Percentiles rank a stretch among this genome's conserved stretches.
These are phyloP conservation scores for Cucurbita argyrosperma DNA, from an alignment of 306 rosid species.

Conservation along the genomic window DNA sequence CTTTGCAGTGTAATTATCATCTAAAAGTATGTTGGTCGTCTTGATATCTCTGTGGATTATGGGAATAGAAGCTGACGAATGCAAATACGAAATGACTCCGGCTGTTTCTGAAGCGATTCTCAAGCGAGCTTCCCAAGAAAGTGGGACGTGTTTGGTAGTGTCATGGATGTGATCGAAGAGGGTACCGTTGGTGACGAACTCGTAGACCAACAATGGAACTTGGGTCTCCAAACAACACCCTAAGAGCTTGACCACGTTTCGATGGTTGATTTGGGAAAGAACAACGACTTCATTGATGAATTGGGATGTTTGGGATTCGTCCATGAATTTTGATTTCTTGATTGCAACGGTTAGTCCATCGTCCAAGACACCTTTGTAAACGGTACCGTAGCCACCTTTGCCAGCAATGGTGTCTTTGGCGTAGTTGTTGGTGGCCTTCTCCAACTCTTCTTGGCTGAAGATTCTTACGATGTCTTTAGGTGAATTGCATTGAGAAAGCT, in stretches of 20 bases:
- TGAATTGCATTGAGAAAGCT: background rate
- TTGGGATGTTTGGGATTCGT: constrained; percentile 17
- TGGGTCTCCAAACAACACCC: constrained; percentile 35
- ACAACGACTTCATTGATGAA: constrained; percentile 31
- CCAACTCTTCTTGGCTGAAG: constrained; percentile 9
- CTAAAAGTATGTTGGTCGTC: constrained; percentile 24
- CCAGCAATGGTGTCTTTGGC: constrained; percentile 17
- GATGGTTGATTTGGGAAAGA: constrained; percentile 31
- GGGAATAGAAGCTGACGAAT: constrained; percentile 18
- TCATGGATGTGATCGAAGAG: constrained; percentile 18
- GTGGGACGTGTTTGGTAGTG: background rate
- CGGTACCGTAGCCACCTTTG: constrained; percentile 15
- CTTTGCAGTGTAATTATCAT: constrained; percentile 15
- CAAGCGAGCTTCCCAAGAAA: constrained; percentile 17
- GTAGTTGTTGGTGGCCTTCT: constrained; percentile 24
- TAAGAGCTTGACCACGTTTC: constrained; percentile 29
- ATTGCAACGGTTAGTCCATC: constrained; percentile 9
- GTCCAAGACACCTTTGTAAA: constrained; percentile 11
- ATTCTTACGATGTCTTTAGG: background rate
- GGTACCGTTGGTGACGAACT: constrained; percentile 24
- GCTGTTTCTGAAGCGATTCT: constrained; percentile 26
- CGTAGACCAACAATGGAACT: constrained; percentile 33
- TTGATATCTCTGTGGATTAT: constrained; percentile 38
- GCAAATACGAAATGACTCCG: constrained; percentile 29
- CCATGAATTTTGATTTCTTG: constrained; percentile 21